These are phyloP conservation scores for Daldinia vernicosa DNA, from an alignment of 495 filamentous ascomycete genomes.

Conservation along the genomic window DNA sequence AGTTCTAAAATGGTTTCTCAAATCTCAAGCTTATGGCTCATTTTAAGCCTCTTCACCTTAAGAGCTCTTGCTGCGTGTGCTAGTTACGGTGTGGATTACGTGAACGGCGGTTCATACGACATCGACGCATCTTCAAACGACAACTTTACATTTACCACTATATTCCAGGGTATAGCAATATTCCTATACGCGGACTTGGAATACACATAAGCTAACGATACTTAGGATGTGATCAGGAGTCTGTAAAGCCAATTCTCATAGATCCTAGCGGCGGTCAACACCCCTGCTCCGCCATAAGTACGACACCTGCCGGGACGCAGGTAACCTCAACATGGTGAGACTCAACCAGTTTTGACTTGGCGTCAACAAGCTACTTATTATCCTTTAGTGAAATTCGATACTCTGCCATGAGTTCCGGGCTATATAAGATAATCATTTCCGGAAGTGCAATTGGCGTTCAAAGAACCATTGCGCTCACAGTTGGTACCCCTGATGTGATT, in stretches of 20 bases:
- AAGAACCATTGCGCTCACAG: conserved; percentile 50
- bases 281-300: conserved; percentile 52
- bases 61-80: conserved; percentile 48
- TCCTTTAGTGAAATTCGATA: conserved; percentile 48
- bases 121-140: conserved; percentile 53
- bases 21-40: conserved; percentile 17
- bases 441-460: conserved; percentile 52
- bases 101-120: conserved; percentile 54
- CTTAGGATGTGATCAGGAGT: conserved; percentile 51
- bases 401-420: conserved; percentile 52
- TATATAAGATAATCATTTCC: conserved; percentile 53
- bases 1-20: conserved; percentile 29
- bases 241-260: conserved; percentile 52
- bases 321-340: conserved; percentile 54
- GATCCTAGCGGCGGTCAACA: conserved; percentile 49
- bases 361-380: conserved; percentile 2
- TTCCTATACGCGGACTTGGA: background rate
- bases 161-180: conserved; percentile 51
- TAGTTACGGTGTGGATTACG: conserved; percentile 55
- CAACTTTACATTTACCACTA: conserved; percentile 54
- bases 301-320: conserved; percentile 49
- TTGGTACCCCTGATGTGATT: conserved; percentile 47
- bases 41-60: conserved; percentile 38
- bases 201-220: conserved; percentile 6
- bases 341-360: background rate